Evolutionary conservation across 495 filamentous ascomycete species (phyloP), one percentile per base, ranked within the genome.

Genomic region (Tuber microsphaerosporum): DNA sequence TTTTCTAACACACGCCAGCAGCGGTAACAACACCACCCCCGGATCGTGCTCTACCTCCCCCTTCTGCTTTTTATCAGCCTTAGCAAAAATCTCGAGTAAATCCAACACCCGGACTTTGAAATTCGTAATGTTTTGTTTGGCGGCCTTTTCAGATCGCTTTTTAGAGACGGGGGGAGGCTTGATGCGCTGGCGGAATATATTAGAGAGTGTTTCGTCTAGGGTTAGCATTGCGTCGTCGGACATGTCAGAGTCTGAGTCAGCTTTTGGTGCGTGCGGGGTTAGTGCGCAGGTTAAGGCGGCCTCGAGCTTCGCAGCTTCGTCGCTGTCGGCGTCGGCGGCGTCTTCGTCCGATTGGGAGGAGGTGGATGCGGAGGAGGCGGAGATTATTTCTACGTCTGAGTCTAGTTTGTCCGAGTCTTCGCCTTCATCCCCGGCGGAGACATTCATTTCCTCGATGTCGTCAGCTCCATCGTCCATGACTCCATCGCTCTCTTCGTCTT

Each of bases 71-170:
- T 92, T 89, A 83, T 93, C 88, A 77, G 92, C 90, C 83, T 93
- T 96, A 76, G 94, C 87, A 83, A 91, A 98, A 76, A 96, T 92
- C 76, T 92, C 88, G 37, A 98, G 87, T 0, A 98, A 86, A 80
- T 98, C 95, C 20, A 99, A 85, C 14, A 97, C 90, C 48, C 94
- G 91, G 85, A 91, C 92, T 86, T 99, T 99, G 89, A 98, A 97
- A 84, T 94, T 93, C 78, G 95, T 85, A 80, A 98, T 92, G n/a
- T 88, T 92, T 73, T 94, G 92, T 80, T 92, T 93, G 75, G 92
- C 91, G 82, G 92, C 93, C 75, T 91, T 90, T 82, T 95, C 91
- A 81, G 92, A 89, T 84, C 93, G 92, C 83, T 92, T 91, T 81
- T 86, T 87, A 2, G 84, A 86, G 17, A 81, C 84, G 75, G 88